These are phyloP conservation scores for Micractinium conductrix DNA, from an alignment of 139 green algal species.

Conservation along the genomic window DNA sequence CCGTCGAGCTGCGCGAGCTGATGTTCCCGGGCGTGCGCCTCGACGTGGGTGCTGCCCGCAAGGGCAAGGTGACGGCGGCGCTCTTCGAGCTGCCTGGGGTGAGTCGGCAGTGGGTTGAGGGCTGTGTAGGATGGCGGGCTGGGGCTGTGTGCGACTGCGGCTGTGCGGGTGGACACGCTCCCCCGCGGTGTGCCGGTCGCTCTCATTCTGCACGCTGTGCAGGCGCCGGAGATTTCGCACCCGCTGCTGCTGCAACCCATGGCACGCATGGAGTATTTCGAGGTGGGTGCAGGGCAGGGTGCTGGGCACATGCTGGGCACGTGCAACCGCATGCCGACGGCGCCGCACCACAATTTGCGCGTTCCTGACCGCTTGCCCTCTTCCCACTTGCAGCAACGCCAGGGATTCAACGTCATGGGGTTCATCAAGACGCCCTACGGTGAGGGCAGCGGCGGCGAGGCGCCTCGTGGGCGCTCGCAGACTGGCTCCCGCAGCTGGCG, in stretches of 20 bases:
- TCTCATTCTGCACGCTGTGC: background rate
- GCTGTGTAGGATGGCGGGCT: no score
- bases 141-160: no score
- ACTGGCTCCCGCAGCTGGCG: no score
- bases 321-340: no score
- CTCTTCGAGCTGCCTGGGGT: no score
- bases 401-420: conserved; percentile 45
- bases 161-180: background rate
- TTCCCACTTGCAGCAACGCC: conserved; percentile 1
- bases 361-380: background rate
- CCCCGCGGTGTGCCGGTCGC: no score
- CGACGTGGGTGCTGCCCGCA: background rate
- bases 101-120: no score
- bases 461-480: no score
- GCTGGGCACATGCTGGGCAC: no score
- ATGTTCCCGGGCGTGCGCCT: conserved; percentile 43
- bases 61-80: no score
- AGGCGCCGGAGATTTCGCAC: conserved; percentile 28
- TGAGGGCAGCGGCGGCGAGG: no score
- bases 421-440: conserved; percentile 65
- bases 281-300: conserved; percentile 24
- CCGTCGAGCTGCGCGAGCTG: conserved; percentile 31
- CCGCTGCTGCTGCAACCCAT: conserved; percentile 40
- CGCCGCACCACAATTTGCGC: no score
- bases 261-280: conserved; percentile 45